Base-by-base conservation (phyloP, 441 rosid species). In the Arabidopsis lyrata region DNA sequence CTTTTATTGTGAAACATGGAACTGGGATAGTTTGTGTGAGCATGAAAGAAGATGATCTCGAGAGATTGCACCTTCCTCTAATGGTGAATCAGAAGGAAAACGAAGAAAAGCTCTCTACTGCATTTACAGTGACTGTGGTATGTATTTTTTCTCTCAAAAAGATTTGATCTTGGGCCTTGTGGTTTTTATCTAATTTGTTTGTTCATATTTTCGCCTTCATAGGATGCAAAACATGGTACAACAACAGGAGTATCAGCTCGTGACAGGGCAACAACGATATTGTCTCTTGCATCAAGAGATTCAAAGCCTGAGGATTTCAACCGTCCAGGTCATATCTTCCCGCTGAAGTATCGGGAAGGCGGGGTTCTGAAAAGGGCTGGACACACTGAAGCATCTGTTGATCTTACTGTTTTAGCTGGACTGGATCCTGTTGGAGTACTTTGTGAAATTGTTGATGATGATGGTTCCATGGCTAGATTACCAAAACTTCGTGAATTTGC, bases 321-420 rank as follows among this genome's bases (percentile, higher is more conserved):
- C 70, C 87, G 99, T 7, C 98, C 98, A 0, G 97, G 99, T 39
- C 99, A 95, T 52, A 90, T 95, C 53, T 95, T 95, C 52, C 99
- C 98, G 0, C 76, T 95, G 59, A 90, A 80, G 84, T 95, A 89
- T 77, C 78, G 95, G 76, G 95, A 92, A 68, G 97, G 98, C 27
- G 99, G 99, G 57, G 95, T 95, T 63, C 72, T 95, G 79, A 92
- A 90, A 88, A 82, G 99, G 77, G 98, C 99, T 76, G 97, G 99
- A 18, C 99, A 95, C 74, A 95, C 99, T n/a, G 99, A 95, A 79
- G 99, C 97, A 68, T 84, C 98, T 59, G 93, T 89, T 74, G 99
- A 95, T 86, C 94, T 95, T 63, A 81, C 96, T 4, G 63, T 90
- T 74, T 85, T 95, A 59, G 99, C 99, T 79, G 99, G 97, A 66